Conservation (phyloP, 2,329 filamentous ascomycete genomes). For the Ascochyta viciae-villosae region DNA sequence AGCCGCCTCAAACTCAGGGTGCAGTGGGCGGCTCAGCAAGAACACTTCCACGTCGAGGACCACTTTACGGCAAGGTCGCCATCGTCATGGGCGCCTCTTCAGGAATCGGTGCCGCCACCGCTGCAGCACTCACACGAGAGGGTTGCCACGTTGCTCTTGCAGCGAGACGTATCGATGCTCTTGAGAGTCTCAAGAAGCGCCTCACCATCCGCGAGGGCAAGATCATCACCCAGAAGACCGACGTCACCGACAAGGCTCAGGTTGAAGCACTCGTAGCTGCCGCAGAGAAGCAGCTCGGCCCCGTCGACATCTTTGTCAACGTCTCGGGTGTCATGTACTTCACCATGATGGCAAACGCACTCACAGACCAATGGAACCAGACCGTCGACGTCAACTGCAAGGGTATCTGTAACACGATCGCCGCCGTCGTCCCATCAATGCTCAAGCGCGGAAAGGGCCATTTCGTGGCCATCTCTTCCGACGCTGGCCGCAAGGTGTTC, state of each 20-base stretch:
- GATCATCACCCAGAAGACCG: constrained; percentile 72
- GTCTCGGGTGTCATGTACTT: constrained; percentile 90
- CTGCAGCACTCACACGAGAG: constrained; percentile 70
- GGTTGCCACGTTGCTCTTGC: constrained; percentile 76
- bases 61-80: constrained; percentile 72
- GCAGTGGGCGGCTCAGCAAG: constrained; percentile 55
- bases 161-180: constrained; percentile 72
- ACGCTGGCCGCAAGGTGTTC: constrained; percentile 82
- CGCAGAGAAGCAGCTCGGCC: constrained; percentile 68
- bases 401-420: constrained; percentile 75
- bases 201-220: constrained; percentile 66
- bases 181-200: constrained; percentile 70
- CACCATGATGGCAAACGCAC: constrained; percentile 81
- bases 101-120: constrained; percentile 79
- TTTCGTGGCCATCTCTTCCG: constrained; percentile 82
- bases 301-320: constrained; percentile 78
- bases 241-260: constrained; percentile 71
- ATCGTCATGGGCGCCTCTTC: constrained; percentile 82
- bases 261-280: constrained; percentile 70
- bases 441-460: constrained; percentile 72
- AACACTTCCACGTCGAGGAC: constrained; percentile 59
- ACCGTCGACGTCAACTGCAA: constrained; percentile 90
- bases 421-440: constrained; percentile 74
- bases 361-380: constrained; percentile 78
- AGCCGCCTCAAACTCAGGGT: constrained; percentile 62